Evolutionary conservation across 352 stramenopile species (phyloP).

Genomic region (Globisporangium camurandrum): DNA sequence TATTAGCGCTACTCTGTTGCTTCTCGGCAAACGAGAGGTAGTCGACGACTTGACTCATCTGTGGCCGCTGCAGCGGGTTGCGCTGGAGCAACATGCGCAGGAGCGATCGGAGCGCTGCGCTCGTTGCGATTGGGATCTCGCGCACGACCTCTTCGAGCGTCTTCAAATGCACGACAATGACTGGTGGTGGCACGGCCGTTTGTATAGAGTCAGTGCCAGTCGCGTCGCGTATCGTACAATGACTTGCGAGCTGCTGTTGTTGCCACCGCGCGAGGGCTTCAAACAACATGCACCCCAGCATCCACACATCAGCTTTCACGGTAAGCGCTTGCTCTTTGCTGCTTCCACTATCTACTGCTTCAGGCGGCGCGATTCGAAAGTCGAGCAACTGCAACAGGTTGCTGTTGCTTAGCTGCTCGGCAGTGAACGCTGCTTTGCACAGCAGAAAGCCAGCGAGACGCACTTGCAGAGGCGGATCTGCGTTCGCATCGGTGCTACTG

Average conservation of each 20-base stretch:
- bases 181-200: too few relatives aligned
- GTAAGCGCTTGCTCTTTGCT: slow-evolving; percentile 20
- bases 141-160: slow-evolving; percentile 32
- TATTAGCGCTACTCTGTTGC: slow-evolving; percentile 1
- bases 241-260: slow-evolving; percentile 18
- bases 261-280: slow-evolving; percentile 56
- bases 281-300: slow-evolving; percentile 51
- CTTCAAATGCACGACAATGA: slow-evolving; percentile 38
- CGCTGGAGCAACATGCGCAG: slow-evolving; percentile 59
- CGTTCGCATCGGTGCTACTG: background rate
- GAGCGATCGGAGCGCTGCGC: slow-evolving; percentile 34
- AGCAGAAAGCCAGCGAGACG: slow-evolving; percentile 33
- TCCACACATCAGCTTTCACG: slow-evolving; percentile 50
- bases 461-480: slow-evolving; percentile 9
- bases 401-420: slow-evolving; percentile 14
- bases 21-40: slow-evolving; percentile 34
- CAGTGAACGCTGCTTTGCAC: slow-evolving; percentile 36
- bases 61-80: slow-evolving; percentile 39
- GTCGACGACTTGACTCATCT: slow-evolving; percentile 56
- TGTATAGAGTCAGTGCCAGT: too few relatives aligned
- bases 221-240: slow-evolving; percentile 6
- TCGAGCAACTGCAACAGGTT: slow-evolving; percentile 35
- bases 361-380: slow-evolving; percentile 31
- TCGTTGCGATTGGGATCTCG: slow-evolving; percentile 38
- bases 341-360: too few relatives aligned